Conservation (phyloP, 352 stramenopile species). For the Phytopythium sindhum region DNA sequence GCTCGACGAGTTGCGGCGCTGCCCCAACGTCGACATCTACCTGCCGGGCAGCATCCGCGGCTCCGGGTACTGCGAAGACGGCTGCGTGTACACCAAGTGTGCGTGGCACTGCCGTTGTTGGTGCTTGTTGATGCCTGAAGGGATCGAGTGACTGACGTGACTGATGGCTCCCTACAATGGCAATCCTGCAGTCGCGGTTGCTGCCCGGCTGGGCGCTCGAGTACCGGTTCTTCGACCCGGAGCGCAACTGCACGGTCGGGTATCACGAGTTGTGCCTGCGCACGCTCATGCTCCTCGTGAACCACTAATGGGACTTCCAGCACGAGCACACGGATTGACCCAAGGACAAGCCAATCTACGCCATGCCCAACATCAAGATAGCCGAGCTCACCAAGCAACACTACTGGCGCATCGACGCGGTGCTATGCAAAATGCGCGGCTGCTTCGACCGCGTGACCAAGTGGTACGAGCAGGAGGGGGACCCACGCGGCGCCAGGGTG, state of each 20-base stretch:
- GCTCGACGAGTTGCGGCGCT: slow-evolving; percentile 29
- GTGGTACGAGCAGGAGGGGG: slow-evolving; percentile 52
- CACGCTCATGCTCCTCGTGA: slow-evolving; percentile 52
- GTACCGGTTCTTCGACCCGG: slow-evolving; percentile 18
- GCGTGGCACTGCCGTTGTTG: not conserved
- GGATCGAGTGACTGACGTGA: not conserved
- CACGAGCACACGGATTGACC: slow-evolving; percentile 16
- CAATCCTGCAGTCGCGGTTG: slow-evolving; percentile 26
- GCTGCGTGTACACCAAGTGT: slow-evolving; percentile 45
- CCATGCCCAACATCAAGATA: slow-evolving; percentile 59
- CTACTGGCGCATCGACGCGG: slow-evolving; percentile 45
- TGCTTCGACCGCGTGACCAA: slow-evolving; percentile 34
- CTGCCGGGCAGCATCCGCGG: slow-evolving; percentile 28
- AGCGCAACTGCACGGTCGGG: slow-evolving; percentile 16
- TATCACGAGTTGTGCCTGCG: slow-evolving; percentile 60
- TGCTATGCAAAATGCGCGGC: slow-evolving; percentile 59
- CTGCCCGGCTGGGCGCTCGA: slow-evolving; percentile 30
- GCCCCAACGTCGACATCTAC: slow-evolving; percentile 49
- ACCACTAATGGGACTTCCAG: slow-evolving; percentile 48
- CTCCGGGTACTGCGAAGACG: slow-evolving; percentile 56
- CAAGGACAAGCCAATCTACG: slow-evolving; percentile 36
- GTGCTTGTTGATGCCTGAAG: not conserved
- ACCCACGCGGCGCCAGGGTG: slow-evolving; percentile 22
- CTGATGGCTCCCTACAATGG: slow-evolving; percentile 13
- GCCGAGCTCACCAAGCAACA: slow-evolving; percentile 37